Base-by-base conservation (phyloP, 2,329 filamentous ascomycete genomes). In the Alternaria triticimaculans region DNA sequence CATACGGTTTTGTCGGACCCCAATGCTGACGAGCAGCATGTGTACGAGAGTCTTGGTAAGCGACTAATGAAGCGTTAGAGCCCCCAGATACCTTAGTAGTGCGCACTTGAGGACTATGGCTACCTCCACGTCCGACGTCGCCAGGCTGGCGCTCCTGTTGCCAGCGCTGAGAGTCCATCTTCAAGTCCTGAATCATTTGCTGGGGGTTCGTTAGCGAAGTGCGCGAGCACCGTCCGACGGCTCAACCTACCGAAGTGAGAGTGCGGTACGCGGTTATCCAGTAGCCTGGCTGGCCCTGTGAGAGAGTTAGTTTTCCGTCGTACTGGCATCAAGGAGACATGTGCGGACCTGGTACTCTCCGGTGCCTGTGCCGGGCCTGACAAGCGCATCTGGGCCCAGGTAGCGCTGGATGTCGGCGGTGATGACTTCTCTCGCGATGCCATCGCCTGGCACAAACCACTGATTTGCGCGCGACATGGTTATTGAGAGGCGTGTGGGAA, bases 341-440 rank as follows among this genome's bases (percentile, higher is more conserved):
- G 46, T 64, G 68, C 80, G 77, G 70, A 84, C 82, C 77, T 83
- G 78, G 71, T 82, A 78, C 60, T 83, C 80, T 59, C 79, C 82
- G 63, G 75, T 82, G 69, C 82, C 82, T 51, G 76, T 68, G 53
- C 83, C 83, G 44, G 84, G 84, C 70, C 81, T 80, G 48, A 85
- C 82, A 61, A 83, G 82, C 53, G 84, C 84, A 78, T 85, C 83
- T 65, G 82, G 82, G 57, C 83, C 84, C 60, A 85, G 73, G 70
- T 84, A 85, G 71, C 83, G 80, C 76, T 84, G 83, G 69, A 85
- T 85, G 75, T 85, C 83, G 68, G 83, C 82, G 51, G 83, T 83
- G 67, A 85, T 85, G 75, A 85, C 83, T 75, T 84, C 81, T 72
- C 84, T 75, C 61, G 83, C 81, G 71, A 85, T 85, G 75, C 83